Percentiles rank a stretch among this genome's conserved stretches.
Evolutionary conservation across 306 rosid species (phyloP).

Genomic region (Malus fusca): DNA sequence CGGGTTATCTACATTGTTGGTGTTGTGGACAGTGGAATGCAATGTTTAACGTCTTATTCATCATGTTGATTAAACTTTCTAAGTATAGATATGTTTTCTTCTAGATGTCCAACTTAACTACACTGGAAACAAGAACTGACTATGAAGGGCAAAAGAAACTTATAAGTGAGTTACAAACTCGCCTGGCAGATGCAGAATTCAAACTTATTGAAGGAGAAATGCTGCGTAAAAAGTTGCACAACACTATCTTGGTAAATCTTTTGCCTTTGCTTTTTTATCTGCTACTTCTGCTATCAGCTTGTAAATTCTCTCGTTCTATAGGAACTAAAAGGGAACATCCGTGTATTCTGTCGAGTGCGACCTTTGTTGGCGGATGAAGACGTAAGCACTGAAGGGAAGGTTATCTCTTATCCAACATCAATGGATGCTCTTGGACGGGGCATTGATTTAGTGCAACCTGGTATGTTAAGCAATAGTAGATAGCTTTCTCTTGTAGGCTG

Average conservation of each 20-base stretch:
- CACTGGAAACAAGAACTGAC: slow-evolving; percentile 63
- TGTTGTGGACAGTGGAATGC: neutral
- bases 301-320: slow-evolving; percentile 26
- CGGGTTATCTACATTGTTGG: slow-evolving; percentile 7
- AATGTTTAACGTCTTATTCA: neutral
- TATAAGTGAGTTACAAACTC: slow-evolving; percentile 54
- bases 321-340: slow-evolving; percentile 97
- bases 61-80: neutral
- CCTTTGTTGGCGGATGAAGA: slow-evolving; percentile 80
- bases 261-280: slow-evolving; percentile 7
- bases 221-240: slow-evolving; percentile 81
- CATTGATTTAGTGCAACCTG: slow-evolving; percentile 64
- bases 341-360: slow-evolving; percentile 94
- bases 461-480: slow-evolving; percentile 25
- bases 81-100: slow-evolving; percentile 16
- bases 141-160: slow-evolving; percentile 67
- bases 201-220: slow-evolving; percentile 80
- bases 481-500: neutral
- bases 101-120: slow-evolving; percentile 72
- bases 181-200: slow-evolving; percentile 69
- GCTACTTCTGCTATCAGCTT: neutral
- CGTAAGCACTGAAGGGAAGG: slow-evolving; percentile 47
- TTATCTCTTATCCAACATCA: slow-evolving; percentile 74
- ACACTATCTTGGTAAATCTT: slow-evolving; percentile 75
- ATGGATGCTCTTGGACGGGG: slow-evolving; percentile 86